Evolutionary conservation across 2,329 filamentous ascomycete genomes (phyloP).

Genomic region (Penicillium digitatum): DNA sequence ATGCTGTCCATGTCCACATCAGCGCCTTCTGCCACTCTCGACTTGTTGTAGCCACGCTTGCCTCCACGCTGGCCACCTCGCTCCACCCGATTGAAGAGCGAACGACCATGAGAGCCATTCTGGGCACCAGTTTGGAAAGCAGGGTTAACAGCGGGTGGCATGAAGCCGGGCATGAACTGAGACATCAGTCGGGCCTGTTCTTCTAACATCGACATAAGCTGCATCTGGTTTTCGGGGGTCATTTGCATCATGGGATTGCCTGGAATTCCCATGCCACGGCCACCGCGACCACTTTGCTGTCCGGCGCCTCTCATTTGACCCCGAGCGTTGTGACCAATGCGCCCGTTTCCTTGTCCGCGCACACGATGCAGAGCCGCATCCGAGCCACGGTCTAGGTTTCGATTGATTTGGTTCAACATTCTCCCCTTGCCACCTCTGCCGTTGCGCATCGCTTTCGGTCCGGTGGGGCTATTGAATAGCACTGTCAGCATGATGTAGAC

Average conservation of each 20-base stretch:
- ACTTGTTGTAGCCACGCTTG: slow-evolving; percentile 40
- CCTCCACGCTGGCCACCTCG: slow-evolving; percentile 50
- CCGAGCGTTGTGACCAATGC: slow-evolving; percentile 74
- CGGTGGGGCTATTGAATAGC: slow-evolving; percentile 68
- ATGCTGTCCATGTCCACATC: slow-evolving; percentile 38
- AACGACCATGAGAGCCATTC: slow-evolving; percentile 49
- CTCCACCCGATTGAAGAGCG: slow-evolving; percentile 71
- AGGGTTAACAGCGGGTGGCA: slow-evolving; percentile 52
- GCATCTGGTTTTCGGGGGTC: slow-evolving; percentile 66
- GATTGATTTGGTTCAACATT: slow-evolving; percentile 79
- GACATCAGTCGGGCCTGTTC: slow-evolving; percentile 85
- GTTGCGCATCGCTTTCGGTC: slow-evolving; percentile 91
- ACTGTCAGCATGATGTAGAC: slow-evolving; percentile 30
- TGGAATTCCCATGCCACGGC: slow-evolving; percentile 45
- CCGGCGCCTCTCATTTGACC: slow-evolving; percentile 67
- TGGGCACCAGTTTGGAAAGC: slow-evolving; percentile 52
- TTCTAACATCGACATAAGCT: slow-evolving; percentile 72
- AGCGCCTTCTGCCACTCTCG: slow-evolving; percentile 20
- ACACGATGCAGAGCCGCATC: slow-evolving; percentile 79
- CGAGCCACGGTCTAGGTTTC: slow-evolving; percentile 71
- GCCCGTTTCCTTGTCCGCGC: slow-evolving; percentile 67
- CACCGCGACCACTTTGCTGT: slow-evolving; percentile 41
- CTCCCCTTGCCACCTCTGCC: slow-evolving; percentile 66
- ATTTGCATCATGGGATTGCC: slow-evolving; percentile 48
- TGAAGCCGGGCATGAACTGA: slow-evolving; percentile 59